Evolutionary conservation across 192 early-diverging fungal genomes (phyloP), one percentile per base, ranked within the genome.

Genomic region (Funneliformis geosporum): DNA sequence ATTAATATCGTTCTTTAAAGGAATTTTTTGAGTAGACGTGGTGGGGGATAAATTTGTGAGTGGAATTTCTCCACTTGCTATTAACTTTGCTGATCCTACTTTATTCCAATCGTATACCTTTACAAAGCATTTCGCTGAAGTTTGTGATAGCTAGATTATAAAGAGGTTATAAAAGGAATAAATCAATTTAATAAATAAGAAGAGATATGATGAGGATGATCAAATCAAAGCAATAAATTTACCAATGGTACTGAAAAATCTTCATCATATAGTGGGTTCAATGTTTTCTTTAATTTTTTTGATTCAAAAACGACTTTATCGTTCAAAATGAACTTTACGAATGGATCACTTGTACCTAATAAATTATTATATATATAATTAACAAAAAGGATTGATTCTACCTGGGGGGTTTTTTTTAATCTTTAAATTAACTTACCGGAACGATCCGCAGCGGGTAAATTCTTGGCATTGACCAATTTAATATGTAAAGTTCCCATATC

Each of bases 101-200:
- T 92, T 89, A 75, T 95, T 92, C 93, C 93, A 95, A 83, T 95
- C 94, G 78, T 84, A 95, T 11, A 94, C 85, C 47, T 92, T 89
- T 18, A 94, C 86, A 40, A 82, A 78, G 78, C 94, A 84, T 59
- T 85, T 82, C 14, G 91, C 83, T 65, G 84, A 86, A 5, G 80
- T 86, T 60, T 93, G 87, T 16, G 86, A 83, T 12, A 70, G 23
- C 76, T 86, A 81, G 16, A 81, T 25, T n/a, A 64, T 61, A 23
- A 38, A 61, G 39, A 40, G 39, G 23, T 25, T 40, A n/a, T 7
- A 33, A n/a, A 67, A 60, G n/a, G n/a, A n/a, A n/a, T n/a, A 23
- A 33, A 71, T 67, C n/a, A n/a, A n/a, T 25, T 23, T 69, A 43
- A 9, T 39, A 60, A 67, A 44, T 60, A 21, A 11, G 40, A 50